phyloP scores from a whole-genome alignment of 2,329 filamentous ascomycete species.

The Colletotrichum neosansevieriae region DNA sequence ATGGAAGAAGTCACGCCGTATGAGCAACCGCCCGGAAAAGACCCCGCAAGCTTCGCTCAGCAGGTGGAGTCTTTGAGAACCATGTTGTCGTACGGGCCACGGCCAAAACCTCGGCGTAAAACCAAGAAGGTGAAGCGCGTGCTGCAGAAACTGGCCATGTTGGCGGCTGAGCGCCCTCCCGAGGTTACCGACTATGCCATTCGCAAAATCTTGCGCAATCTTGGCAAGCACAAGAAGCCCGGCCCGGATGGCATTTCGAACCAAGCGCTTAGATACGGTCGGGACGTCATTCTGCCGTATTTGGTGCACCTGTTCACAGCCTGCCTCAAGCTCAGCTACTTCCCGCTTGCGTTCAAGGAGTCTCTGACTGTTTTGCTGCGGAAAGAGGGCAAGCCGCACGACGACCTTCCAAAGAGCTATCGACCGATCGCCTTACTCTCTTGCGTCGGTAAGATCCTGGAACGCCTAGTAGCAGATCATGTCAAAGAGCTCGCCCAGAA shows the following conservation, averaged over 20 bases:
- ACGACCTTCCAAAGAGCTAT: neutral
- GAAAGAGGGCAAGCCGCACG: slow-evolving; percentile 1
- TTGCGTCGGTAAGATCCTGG: neutral
- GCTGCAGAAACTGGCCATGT: neutral
- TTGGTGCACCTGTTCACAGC: neutral
- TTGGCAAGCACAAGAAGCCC: neutral
- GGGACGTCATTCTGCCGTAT: neutral
- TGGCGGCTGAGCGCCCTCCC: neutral
- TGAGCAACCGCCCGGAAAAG: no score
- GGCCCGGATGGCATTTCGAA: neutral
- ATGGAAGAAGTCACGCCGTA: no score
- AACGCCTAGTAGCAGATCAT: slow-evolving; percentile 5
- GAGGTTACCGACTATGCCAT: rapidly evolving
- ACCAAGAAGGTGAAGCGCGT: neutral
- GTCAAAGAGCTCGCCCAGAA: slow-evolving; percentile 1
- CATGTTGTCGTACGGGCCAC: no score
- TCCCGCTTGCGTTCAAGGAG: slow-evolving; percentile 2
- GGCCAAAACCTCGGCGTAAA: neutral
- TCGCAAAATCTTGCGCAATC: neutral
- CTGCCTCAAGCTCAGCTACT: neutral
- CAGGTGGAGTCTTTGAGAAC: no score
- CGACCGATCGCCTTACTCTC: neutral
- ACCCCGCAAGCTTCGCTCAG: no score
- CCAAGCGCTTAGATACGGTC: neutral
- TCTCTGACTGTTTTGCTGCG: neutral